Evolutionary conservation across 345 rosid genomes (phyloP).

Genomic region (Rhizophora mangle): DNA sequence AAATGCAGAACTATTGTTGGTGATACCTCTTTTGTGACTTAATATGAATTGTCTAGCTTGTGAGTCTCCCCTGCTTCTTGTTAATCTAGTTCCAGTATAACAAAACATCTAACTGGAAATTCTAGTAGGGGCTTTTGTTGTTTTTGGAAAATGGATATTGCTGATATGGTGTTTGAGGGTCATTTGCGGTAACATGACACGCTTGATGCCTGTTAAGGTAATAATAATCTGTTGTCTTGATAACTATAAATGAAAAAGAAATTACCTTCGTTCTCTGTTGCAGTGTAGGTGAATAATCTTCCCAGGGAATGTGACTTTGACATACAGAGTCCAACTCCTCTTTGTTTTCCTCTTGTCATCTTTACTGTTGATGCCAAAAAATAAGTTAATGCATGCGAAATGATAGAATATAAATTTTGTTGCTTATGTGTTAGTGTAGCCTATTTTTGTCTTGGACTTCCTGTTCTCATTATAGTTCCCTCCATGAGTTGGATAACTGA

Average conservation of each 20-base stretch:
- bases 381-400: too few species aligned
- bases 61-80: conserved; percentile 32
- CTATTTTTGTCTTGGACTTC: too few species aligned
- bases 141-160: conserved; percentile 27
- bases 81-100: conserved; percentile 25
- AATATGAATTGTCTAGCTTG: conserved; percentile 25
- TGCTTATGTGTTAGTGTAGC: too few species aligned
- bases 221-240: conserved; percentile 23
- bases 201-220: conserved; percentile 17
- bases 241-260: conserved; percentile 19
- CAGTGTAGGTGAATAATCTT: background rate
- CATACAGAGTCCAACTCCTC: too few species aligned
- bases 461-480: too few species aligned
- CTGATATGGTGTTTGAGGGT: conserved; percentile 24
- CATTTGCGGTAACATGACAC: conserved; percentile 16
- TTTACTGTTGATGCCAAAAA: too few species aligned
- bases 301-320: background rate
- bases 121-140: conserved; percentile 19
- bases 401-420: too few species aligned
- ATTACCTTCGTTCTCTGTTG: conserved; percentile 5
- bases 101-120: conserved; percentile 27
- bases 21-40: conserved; percentile 26
- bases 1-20: conserved; percentile 21
- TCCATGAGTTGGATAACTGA: too few species aligned
- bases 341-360: too few species aligned